These are phyloP conservation scores for Penicillium sp. DNA, from an alignment of 2,329 filamentous ascomycete species.

Conservation along the genomic window DNA sequence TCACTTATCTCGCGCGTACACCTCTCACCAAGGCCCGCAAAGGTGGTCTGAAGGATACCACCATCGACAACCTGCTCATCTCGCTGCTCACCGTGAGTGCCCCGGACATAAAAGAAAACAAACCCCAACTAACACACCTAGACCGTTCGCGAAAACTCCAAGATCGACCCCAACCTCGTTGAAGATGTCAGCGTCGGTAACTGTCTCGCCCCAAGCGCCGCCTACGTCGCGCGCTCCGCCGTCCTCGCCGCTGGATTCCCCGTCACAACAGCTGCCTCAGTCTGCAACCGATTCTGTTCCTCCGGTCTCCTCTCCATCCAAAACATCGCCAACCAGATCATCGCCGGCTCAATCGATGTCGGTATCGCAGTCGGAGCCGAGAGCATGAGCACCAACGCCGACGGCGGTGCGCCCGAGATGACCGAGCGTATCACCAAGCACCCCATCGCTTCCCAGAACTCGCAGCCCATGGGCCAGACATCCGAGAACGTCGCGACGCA, in stretches of 20 bases:
- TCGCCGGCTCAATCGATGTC: slow-evolving; percentile 83
- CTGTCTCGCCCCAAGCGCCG: slow-evolving; percentile 83
- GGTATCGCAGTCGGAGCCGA: slow-evolving; percentile 89
- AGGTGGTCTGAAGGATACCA: slow-evolving; percentile 43
- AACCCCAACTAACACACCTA: slow-evolving; percentile 26
- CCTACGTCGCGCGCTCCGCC: slow-evolving; percentile 86
- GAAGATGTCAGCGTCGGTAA: slow-evolving; percentile 88
- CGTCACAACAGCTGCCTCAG: slow-evolving; percentile 73
- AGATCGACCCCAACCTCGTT: slow-evolving; percentile 80
- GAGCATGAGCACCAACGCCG: slow-evolving; percentile 88
- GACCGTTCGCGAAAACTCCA: slow-evolving; percentile 76
- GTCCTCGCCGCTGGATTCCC: slow-evolving; percentile 85
- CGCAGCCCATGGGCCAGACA: slow-evolving; percentile 87
- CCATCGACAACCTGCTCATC: slow-evolving; percentile 37
- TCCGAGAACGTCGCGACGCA: slow-evolving; percentile 92
- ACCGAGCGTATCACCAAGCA: slow-evolving; percentile 74
- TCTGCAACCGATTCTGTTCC: slow-evolving; percentile 87
- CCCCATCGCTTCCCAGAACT: slow-evolving; percentile 82
- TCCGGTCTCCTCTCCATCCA: slow-evolving; percentile 86
- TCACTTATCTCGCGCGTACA: slow-evolving; percentile 41
- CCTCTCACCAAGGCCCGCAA: slow-evolving; percentile 43
- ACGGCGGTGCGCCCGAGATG: slow-evolving; percentile 78
- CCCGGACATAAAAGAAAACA: background rate
- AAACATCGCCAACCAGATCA: slow-evolving; percentile 90
- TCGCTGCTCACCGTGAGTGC: slow-evolving; percentile 38